Evolutionary conservation across 2,329 filamentous ascomycete species (phyloP).

Genomic region (Monosporascus sp.): DNA sequence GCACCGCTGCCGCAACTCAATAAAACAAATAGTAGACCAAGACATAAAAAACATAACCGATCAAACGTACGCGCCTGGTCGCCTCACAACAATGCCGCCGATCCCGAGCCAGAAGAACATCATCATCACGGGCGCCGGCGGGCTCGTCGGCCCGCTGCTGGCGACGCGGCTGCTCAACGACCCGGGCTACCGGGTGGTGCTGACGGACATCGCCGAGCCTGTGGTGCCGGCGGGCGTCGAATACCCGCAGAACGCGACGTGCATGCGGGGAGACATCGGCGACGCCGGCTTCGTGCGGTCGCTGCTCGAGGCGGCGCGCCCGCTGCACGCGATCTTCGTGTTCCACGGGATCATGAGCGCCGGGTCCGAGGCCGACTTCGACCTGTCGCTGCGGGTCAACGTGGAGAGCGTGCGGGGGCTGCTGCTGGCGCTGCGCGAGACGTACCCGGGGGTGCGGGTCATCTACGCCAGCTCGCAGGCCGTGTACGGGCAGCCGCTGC

Average conservation of each 20-base stretch:
- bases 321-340: slow-evolving; percentile 51
- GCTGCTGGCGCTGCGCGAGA: slow-evolving; percentile 42
- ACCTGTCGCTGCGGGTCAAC: slow-evolving; percentile 55
- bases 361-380: slow-evolving; percentile 56
- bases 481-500: slow-evolving; percentile 56
- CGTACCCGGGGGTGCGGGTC: slow-evolving; percentile 49
- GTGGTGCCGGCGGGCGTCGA: slow-evolving; percentile 42
- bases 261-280: slow-evolving; percentile 45
- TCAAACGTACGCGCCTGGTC: neutral
- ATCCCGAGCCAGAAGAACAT: slow-evolving; percentile 25
- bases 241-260: slow-evolving; percentile 44
- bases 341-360: slow-evolving; percentile 66
- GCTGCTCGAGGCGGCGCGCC: slow-evolving; percentile 40
- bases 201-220: slow-evolving; percentile 52
- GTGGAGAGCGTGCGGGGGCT: slow-evolving; percentile 52
- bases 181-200: slow-evolving; percentile 31
- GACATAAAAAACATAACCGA: no score
- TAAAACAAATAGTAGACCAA: no score
- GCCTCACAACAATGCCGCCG: slow-evolving; percentile 12
- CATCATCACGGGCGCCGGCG: slow-evolving; percentile 29
- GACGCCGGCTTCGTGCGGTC: slow-evolving; percentile 25
- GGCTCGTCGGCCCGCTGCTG: slow-evolving; percentile 31
- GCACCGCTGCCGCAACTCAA: no score
- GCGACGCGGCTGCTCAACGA: slow-evolving; percentile 35
- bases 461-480: slow-evolving; percentile 59